Evolutionary conservation across 495 filamentous ascomycete genomes (phyloP), one percentile per base, ranked within the genome.

Genomic region (Saxispiralis lemnorum): DNA sequence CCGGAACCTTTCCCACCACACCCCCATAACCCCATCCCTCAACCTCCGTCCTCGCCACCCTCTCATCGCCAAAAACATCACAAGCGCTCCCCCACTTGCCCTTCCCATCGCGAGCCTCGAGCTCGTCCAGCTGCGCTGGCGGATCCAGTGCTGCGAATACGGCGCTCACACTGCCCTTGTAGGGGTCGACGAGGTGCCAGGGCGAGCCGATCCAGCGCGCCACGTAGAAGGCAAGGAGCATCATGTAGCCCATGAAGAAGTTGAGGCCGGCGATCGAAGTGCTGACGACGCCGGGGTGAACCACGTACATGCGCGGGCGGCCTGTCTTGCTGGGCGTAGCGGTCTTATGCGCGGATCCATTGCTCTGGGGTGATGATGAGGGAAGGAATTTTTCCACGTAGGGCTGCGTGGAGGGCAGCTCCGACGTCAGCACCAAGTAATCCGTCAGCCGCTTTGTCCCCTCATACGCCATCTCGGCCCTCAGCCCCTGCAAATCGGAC

Each of bases 21-120:
- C 86, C 86, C 30, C 79, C 75, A 66, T 73, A 74, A 0, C 84
- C 86, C 85, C 86, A 93, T 3, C 86, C 83, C 24, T 81, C 78
- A 1, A 86, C 72, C 57, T 88, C 83, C 7, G 84, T 84, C 52
- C 71, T 72, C 60, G 67, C 73, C 6, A 79, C 69, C 14, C 67
- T 59, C 52, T 70, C 71, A 17, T 60, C 44, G 0, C 88, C 87
- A 34, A 58, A 46, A 13, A 63, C 51, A 51, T 79, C 67, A 3
- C 66, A 70, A 35, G 73, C 70, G 9, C 76, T 80, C 5, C 89
- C 89, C 88, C 88, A 97, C 66, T 97, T 97, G 11, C 65, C 65
- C 33, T 69, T 65, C 33, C 78, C 74, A n/a, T 58, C 55, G 10
- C 43, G 35, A 4, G 62, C 61, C 47, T 79, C 75, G 19, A 70